phyloP scores from a whole-genome alignment of 1,284 basidiomycete genomes.

The Sporisorium sorghi region DNA sequence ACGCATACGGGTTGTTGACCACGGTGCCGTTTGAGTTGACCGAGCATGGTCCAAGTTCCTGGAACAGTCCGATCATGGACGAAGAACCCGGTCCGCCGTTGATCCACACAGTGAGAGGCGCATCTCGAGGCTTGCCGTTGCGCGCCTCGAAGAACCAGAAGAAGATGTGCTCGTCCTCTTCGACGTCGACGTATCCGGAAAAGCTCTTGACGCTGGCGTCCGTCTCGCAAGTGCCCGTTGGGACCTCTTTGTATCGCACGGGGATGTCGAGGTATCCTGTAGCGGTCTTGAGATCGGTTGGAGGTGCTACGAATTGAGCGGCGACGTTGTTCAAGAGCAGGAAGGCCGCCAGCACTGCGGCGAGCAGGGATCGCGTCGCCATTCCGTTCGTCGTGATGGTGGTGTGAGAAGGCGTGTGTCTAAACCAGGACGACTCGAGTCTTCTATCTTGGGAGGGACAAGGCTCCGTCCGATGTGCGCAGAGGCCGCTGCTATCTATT shows the following conservation, averaged over 20 bases:
- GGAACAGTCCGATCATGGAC: constrained; percentile 78
- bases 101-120: constrained; percentile 53
- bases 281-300: constrained; percentile 31
- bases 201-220: constrained; percentile 77
- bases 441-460: too few relatives aligned
- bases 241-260: constrained; percentile 54
- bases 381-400: not conserved
- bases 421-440: not conserved
- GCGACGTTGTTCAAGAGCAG: constrained; percentile 5
- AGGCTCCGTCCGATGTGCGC: not conserved
- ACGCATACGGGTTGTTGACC: constrained; percentile 76
- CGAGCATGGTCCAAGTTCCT: constrained; percentile 78
- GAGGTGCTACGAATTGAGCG: constrained; percentile 36
- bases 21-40: constrained; percentile 75
- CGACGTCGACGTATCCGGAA: constrained; percentile 70
- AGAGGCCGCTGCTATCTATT: not conserved
- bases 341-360: constrained; percentile 5
- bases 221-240: constrained; percentile 79
- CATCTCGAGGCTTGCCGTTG: constrained; percentile 45
- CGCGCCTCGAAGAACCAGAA: constrained; percentile 59
- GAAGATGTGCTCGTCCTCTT: constrained; percentile 51
- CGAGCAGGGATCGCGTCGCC: not conserved
- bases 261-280: constrained; percentile 42
- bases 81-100: constrained; percentile 74
- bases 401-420: not conserved